Conservation (phyloP, 2,329 filamentous ascomycete genomes). For the Corinectria fuckeliana region DNA sequence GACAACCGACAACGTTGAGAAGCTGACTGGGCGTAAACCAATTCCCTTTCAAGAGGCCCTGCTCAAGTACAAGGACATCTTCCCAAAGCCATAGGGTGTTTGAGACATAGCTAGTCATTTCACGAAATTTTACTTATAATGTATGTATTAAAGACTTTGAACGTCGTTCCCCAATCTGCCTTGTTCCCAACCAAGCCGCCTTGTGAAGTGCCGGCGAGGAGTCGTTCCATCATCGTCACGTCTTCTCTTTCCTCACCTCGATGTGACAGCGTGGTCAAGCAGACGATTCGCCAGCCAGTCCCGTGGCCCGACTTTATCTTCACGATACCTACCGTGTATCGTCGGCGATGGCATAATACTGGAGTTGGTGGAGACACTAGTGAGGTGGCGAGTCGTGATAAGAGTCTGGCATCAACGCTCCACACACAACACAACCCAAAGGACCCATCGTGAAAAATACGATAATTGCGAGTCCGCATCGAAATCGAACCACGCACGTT, state of each 20-base stretch:
- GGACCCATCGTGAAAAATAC: neutral
- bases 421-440: neutral
- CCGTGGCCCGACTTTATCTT: neutral
- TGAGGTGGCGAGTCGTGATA: neutral
- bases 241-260: too few relatives aligned
- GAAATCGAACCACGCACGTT: neutral
- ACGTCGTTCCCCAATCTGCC: too few relatives aligned
- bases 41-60: slow-evolving; percentile 27
- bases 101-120: neutral
- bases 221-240: too few relatives aligned
- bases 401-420: neutral
- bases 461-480: neutral
- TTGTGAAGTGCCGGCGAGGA: too few relatives aligned
- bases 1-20: slow-evolving; percentile 33
- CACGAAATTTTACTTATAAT: neutral
- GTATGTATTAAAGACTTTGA: too few relatives aligned
- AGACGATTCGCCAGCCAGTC: neutral
- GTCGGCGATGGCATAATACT: neutral
- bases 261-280: too few relatives aligned
- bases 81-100: slow-evolving; percentile 18
- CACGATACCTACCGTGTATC: too few relatives aligned
- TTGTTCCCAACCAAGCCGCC: too few relatives aligned
- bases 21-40: slow-evolving; percentile 30
- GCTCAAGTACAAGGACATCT: slow-evolving; percentile 31
- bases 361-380: neutral